Conservation (phyloP, 148 eudicot genomes). For the Spergularia marina region DNA sequence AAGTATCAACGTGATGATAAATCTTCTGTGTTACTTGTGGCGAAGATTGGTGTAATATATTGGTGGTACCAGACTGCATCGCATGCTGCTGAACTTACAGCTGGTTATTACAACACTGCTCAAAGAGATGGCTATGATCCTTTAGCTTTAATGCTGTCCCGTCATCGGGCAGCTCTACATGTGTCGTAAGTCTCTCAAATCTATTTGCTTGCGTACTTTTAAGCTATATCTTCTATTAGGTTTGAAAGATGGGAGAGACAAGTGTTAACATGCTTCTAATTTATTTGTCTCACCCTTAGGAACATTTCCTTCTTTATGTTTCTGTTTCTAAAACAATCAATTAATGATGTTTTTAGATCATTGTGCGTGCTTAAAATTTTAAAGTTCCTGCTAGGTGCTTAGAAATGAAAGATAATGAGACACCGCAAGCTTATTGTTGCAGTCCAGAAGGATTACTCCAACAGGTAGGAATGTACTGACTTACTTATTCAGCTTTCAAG, state of each 20-base stretch:
- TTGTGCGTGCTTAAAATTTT: conserved; percentile 12
- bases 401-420: conserved; percentile 57
- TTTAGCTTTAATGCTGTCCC: conserved; percentile 45
- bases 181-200: conserved; percentile 40
- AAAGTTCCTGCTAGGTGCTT: conserved; percentile 43
- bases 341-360: neutral
- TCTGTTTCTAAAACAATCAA: conserved; percentile 5
- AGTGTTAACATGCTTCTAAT: neutral
- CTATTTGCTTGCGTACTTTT: neutral
- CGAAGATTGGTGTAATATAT: conserved; percentile 54
- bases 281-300: neutral
- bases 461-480: conserved; percentile 37
- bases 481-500: neutral
- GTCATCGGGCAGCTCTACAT: conserved; percentile 55
- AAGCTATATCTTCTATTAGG: neutral
- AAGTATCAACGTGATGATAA: conserved; percentile 49
- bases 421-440: conserved; percentile 39
- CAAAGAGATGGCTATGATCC: conserved; percentile 58
- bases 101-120: conserved; percentile 69
- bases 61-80: conserved; percentile 62
- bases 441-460: conserved; percentile 61
- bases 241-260: too few relatives aligned
- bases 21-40: conserved; percentile 47
- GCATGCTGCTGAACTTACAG: conserved; percentile 69
- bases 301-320: neutral